These are phyloP conservation scores for Fomitopsis betulina DNA, from an alignment of 1,284 basidiomycete genomes.

Conservation along the genomic window DNA sequence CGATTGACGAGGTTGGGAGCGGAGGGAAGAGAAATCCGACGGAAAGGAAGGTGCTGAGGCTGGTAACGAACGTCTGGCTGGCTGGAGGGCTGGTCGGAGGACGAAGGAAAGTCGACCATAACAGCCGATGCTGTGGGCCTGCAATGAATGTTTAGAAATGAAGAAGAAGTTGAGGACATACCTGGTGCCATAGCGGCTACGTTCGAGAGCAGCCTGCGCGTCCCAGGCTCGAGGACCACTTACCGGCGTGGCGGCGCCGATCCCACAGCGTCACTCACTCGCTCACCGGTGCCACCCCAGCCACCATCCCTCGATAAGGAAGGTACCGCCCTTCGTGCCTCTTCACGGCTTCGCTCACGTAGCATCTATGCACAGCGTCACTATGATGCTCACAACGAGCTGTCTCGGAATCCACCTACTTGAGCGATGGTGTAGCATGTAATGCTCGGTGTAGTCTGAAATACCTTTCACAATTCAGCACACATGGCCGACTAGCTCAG, in stretches of 20 bases:
- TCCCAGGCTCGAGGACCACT: not conserved
- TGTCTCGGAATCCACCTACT: no score
- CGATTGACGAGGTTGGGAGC: conserved; percentile 50
- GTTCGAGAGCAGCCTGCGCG: conserved; percentile 1
- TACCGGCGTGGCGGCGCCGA: not conserved
- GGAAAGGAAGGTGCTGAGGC: conserved; percentile 57
- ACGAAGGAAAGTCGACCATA: conserved; percentile 30
- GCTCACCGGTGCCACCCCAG: conserved; percentile 2
- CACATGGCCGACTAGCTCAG: no score
- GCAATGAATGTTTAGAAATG: not conserved
- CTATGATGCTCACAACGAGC: no score
- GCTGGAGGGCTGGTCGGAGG: conserved; percentile 18
- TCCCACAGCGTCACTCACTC: not conserved
- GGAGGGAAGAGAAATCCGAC: conserved; percentile 71
- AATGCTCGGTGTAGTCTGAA: no score
- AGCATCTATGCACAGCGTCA: no score
- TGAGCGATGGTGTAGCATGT: no score
- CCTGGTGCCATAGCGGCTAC: conserved; percentile 5
- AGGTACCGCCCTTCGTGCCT: conserved; percentile 3
- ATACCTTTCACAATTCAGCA: no score
- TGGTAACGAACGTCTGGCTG: conserved; percentile 18
- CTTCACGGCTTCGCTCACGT: not conserved
- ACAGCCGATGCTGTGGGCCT: conserved; percentile 13
- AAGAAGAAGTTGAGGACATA: not conserved
- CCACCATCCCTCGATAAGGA: conserved; percentile 5